Evolutionary conservation across 23 red algal species (phyloP), one percentile per base, ranked within the genome.

Genomic region (Gracilaria domingensis): DNA sequence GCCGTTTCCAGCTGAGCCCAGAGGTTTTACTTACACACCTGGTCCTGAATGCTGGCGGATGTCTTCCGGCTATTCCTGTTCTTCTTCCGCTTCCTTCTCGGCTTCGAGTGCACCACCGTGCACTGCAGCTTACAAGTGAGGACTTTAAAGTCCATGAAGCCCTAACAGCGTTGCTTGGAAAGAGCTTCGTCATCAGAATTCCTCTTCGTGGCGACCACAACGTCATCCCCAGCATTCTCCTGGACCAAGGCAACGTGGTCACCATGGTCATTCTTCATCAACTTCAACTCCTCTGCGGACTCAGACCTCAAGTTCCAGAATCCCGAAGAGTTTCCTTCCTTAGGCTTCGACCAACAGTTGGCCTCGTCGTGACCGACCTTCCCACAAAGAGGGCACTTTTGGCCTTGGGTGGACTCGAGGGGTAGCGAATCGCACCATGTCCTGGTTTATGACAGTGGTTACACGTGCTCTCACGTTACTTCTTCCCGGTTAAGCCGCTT

Each of bases 171-270:
- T 16, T 45, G 73, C 35, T 45, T 78, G 35, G 36, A 28, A 11
- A 45, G 28, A n/a, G 54, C 54, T 16, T 58, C 18, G 4, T 36
- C 73, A 47, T 78, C 33, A 14, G 24, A 17, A 51, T 78, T 44
- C 28, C 0, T 44, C 73, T 78, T 45, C 30, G 73, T 36, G 20
- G 54, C 18, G 73, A 36, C 73, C 17, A 78, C 73, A 23, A 78
- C 35, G 18, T 78, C 73, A 8, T 16, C 36, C 36, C 16, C 7
- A 53, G 42, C 11, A 78, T 35, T 40, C 25, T 74, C 73, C 37
- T 78, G 30, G 13, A 53, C 73, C 2, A 78, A 12, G 2, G 37
- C 37, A 17, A 78, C 73, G 11, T 8, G 28, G 25, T 33, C 34
- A 16, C 18, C 37, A 23, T 16, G 16, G 32, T 18, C 36, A 25